These are phyloP conservation scores for Coniochaeta sp. DNA, from an alignment of 2,329 filamentous ascomycete genomes.

Conservation along the genomic window DNA sequence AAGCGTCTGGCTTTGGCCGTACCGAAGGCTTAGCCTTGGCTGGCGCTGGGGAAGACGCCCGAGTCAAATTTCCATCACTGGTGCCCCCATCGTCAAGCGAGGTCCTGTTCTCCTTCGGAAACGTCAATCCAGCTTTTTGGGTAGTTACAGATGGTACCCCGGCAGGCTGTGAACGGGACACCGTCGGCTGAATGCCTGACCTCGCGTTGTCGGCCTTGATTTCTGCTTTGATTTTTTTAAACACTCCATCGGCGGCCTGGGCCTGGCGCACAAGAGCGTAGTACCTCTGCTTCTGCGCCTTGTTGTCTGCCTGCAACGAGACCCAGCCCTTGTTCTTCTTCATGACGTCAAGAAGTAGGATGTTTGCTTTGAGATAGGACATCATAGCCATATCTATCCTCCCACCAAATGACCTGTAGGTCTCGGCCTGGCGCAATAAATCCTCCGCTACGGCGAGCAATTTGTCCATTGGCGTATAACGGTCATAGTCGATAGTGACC, in stretches of 20 bases:
- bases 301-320: constrained; percentile 48
- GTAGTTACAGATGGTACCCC: background rate
- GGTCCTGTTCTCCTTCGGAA: background rate
- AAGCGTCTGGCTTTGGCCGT: constrained; percentile 59
- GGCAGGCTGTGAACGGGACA: background rate
- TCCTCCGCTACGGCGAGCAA: constrained; percentile 45
- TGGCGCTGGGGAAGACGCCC: constrained; percentile 10
- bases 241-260: constrained; percentile 36
- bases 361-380: constrained; percentile 76
- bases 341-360: constrained; percentile 70
- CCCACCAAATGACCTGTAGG: constrained; percentile 49
- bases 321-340: constrained; percentile 70
- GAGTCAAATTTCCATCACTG: constrained; percentile 7
- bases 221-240: constrained; percentile 48
- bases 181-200: constrained; percentile 47
- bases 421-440: constrained; percentile 52
- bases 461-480: constrained; percentile 42
- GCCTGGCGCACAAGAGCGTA: constrained; percentile 42
- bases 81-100: constrained; percentile 4
- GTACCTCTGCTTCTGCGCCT: constrained; percentile 40
- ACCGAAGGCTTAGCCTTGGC: constrained; percentile 37
- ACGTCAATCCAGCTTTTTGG: background rate
- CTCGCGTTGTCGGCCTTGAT: constrained; percentile 58
- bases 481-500: constrained; percentile 36
- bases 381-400: constrained; percentile 69